phyloP scores from a whole-genome alignment of 192 early-diverging fungal species.

The Borealophlyctis nickersoniae region DNA sequence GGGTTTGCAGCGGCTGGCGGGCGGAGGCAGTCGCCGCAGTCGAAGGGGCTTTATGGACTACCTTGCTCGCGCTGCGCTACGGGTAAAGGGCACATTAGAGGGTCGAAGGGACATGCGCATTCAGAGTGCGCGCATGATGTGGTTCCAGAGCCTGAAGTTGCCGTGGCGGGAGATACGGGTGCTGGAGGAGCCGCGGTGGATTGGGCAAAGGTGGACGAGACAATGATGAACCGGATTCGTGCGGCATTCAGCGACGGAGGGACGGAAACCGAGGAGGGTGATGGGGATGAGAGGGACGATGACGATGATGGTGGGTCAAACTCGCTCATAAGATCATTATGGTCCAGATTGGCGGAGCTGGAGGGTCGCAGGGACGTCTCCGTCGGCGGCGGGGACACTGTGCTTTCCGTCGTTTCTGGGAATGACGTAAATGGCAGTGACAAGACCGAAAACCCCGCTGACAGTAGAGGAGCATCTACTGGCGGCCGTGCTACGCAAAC shows the following conservation, averaged over 20 bases:
- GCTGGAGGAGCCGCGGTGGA: neutral
- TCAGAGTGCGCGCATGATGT: too few relatives aligned
- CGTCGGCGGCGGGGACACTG: neutral
- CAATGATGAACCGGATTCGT: neutral
- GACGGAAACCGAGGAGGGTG: neutral
- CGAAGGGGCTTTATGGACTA: neutral
- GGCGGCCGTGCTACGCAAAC: neutral
- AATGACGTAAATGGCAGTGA: neutral
- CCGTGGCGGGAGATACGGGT: too few relatives aligned
- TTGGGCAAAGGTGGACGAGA: neutral
- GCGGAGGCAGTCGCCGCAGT: neutral
- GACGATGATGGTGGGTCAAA: neutral
- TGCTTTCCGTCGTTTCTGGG: neutral
- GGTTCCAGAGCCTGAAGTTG: too few relatives aligned
- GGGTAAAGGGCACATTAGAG: neutral
- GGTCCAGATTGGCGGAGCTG: neutral
- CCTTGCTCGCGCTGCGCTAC: neutral
- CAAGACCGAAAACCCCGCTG: neutral
- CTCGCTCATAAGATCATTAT: neutral
- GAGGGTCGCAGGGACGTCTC: neutral
- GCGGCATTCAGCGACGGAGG: too few relatives aligned
- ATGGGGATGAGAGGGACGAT: neutral
- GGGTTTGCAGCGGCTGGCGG: neutral
- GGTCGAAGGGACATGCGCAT: neutral
- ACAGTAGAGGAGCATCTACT: neutral